These are phyloP conservation scores for Pseudogymnoascus sp. DNA, from an alignment of 2,329 filamentous ascomycete genomes.

Conservation along the genomic window DNA sequence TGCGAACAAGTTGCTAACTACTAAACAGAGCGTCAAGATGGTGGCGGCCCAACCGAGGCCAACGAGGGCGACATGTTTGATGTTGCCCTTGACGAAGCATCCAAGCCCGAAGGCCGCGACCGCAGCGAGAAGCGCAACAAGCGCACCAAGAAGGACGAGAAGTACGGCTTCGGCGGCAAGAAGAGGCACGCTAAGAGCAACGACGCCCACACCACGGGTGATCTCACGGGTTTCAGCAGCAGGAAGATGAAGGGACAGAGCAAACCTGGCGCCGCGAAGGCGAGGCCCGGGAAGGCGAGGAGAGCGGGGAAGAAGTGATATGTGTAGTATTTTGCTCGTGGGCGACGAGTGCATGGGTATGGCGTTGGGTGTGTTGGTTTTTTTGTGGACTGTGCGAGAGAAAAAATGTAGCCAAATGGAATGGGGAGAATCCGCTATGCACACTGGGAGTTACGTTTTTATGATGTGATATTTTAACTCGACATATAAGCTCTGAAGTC, in stretches of 20 bases:
- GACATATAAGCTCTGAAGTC: too few species aligned
- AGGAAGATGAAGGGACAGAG: conserved; percentile 70
- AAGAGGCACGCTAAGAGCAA: conserved; percentile 87
- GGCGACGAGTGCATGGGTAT: not conserved
- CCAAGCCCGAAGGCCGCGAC: conserved; percentile 33
- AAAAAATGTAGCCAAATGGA: conserved; percentile 4
- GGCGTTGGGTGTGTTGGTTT: conserved; percentile 1
- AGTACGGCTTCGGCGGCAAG: conserved; percentile 94
- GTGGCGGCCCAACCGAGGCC: conserved; percentile 44
- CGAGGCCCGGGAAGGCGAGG: conserved; percentile 40
- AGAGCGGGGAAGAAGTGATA: conserved; percentile 24
- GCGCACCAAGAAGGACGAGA: conserved; percentile 87
- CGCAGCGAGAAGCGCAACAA: conserved; percentile 50
- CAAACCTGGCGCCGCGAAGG: conserved; percentile 22
- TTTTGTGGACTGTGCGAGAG: not conserved
- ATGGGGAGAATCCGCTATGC: conserved; percentile 1
- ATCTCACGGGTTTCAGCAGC: conserved; percentile 69
- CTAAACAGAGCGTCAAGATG: conserved; percentile 70
- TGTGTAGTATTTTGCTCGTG: not conserved
- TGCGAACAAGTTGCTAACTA: conserved; percentile 16
- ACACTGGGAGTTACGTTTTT: not conserved
- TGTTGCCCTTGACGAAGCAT: conserved; percentile 61
- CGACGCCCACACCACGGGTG: conserved; percentile 73
- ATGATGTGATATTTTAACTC: not conserved
- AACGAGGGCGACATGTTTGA: conserved; percentile 88